These are phyloP conservation scores for Yamadazyma phyllophila DNA, from an alignment of 805 yeast genomes.

Conservation along the genomic window DNA sequence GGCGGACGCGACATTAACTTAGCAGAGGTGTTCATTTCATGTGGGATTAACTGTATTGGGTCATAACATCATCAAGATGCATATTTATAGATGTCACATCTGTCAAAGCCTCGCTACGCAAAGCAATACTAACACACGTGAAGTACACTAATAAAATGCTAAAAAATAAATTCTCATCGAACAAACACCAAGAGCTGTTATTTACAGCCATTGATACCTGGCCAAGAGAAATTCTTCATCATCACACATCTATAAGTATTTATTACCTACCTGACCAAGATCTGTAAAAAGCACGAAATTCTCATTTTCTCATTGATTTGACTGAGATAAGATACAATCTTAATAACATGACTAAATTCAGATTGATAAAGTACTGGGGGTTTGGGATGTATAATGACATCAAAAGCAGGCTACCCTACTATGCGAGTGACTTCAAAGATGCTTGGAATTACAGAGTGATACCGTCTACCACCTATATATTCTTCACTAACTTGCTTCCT, in stretches of 20 bases:
- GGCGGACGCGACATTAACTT: no score
- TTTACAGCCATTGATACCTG: no score
- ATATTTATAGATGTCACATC: background rate
- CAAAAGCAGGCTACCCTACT: slow-evolving; percentile 57
- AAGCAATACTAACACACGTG: background rate
- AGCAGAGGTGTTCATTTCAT: no score
- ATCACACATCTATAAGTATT: background rate
- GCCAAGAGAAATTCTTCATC: background rate
- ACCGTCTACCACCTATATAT: slow-evolving; percentile 79
- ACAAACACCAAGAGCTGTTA: no score
- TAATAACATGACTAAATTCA: slow-evolving; percentile 9
- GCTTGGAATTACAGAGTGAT: slow-evolving; percentile 82
- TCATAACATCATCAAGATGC: no score
- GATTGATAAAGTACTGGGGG: slow-evolving; percentile 27
- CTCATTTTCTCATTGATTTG: background rate
- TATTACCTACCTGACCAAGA: background rate
- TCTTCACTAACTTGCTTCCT: slow-evolving; percentile 86
- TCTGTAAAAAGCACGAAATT: background rate
- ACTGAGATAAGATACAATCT: slow-evolving; percentile 1
- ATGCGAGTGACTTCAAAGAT: slow-evolving; percentile 76
- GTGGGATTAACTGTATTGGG: no score
- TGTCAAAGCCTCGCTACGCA: background rate
- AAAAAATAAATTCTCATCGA: no score
- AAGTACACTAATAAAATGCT: background rate
- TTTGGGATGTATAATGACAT: slow-evolving; percentile 57